phyloP scores from a whole-genome alignment of 768 basidiomycete species.

The Hypholoma fasciculare region DNA sequence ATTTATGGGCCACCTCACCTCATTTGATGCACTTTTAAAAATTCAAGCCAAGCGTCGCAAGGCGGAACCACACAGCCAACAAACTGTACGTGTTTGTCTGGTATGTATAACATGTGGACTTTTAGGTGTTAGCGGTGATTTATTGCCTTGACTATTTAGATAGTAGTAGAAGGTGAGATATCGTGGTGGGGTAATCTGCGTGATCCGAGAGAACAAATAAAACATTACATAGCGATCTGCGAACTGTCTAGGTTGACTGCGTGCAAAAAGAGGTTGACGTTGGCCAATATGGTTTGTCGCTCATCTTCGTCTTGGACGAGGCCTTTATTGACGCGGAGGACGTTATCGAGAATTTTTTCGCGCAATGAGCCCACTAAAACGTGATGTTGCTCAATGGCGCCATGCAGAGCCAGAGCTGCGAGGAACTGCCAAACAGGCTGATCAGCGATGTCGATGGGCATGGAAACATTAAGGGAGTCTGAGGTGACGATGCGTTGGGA shows the following conservation, averaged over 20 bases:
- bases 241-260: conserved; percentile 71
- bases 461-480: conserved; percentile 31
- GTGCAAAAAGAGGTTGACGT: conserved; percentile 90
- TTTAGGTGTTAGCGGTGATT: conserved; percentile 6
- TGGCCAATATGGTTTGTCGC: conserved; percentile 75
- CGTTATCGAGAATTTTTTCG: conserved; percentile 93
- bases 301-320: conserved; percentile 75
- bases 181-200: conserved; percentile 6
- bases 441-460: conserved; percentile 67
- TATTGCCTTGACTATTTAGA: conserved; percentile 12
- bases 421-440: conserved; percentile 96
- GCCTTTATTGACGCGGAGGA: conserved; percentile 75
- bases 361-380: conserved; percentile 80
- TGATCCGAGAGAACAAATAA: conserved; percentile 4
- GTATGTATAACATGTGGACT: too few relatives aligned
- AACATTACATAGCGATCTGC: conserved; percentile 60
- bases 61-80: too few relatives aligned
- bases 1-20: too few relatives aligned
- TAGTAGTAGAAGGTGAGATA: conserved; percentile 4
- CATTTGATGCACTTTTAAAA: too few relatives aligned
- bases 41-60: too few relatives aligned
- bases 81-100: too few relatives aligned
- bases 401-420: conserved; percentile 84
- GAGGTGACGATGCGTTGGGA: conserved; percentile 66
- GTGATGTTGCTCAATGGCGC: conserved; percentile 85